Conservation (phyloP, 441 rosid species). For the Viola pubescens region DNA sequence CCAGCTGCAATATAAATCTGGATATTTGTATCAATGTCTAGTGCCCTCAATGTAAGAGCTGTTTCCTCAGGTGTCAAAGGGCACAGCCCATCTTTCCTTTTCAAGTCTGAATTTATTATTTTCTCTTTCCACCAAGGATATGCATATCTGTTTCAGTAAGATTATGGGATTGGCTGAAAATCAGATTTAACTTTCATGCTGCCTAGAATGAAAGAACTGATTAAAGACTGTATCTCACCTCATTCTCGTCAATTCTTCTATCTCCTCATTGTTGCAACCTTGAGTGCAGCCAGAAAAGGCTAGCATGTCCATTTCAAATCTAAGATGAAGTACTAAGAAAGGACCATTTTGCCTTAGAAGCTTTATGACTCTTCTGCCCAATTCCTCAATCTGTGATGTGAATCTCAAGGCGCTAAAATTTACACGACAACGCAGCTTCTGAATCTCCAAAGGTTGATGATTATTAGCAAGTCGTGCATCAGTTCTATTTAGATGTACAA, state of each 20-base stretch:
- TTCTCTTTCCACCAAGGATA: slow-evolving; percentile 99
- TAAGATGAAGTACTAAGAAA: slow-evolving; percentile 77
- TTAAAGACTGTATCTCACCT: slow-evolving; percentile 35
- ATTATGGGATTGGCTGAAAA: not conserved
- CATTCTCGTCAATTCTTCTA: slow-evolving; percentile 83
- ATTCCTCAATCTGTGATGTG: slow-evolving; percentile 83
- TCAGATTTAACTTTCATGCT: slow-evolving; percentile 2
- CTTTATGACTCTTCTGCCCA: slow-evolving; percentile 66
- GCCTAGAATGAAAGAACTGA: slow-evolving; percentile 5
- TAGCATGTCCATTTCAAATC: slow-evolving; percentile 96
- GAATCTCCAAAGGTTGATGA: slow-evolving; percentile 58
- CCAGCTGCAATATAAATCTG: slow-evolving; percentile 92
- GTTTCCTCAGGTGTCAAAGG: slow-evolving; percentile 96
- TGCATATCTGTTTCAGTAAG: slow-evolving; percentile 53
- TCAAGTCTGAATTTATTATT: slow-evolving; percentile 70
- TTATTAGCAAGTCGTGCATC: slow-evolving; percentile 85
- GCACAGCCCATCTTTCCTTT: slow-evolving; percentile 87
- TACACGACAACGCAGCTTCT: slow-evolving; percentile 82
- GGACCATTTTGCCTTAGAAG: slow-evolving; percentile 71
- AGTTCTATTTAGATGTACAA: slow-evolving; percentile 70
- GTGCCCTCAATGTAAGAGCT: slow-evolving; percentile 66
- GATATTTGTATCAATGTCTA: slow-evolving; percentile 63
- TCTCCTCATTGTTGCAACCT: slow-evolving; percentile 73
- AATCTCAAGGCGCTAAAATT: slow-evolving; percentile 74
- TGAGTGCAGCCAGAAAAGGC: slow-evolving; percentile 95